Conservation (phyloP, 2,329 filamentous ascomycete species). For the Calonectria multiphialidica region DNA sequence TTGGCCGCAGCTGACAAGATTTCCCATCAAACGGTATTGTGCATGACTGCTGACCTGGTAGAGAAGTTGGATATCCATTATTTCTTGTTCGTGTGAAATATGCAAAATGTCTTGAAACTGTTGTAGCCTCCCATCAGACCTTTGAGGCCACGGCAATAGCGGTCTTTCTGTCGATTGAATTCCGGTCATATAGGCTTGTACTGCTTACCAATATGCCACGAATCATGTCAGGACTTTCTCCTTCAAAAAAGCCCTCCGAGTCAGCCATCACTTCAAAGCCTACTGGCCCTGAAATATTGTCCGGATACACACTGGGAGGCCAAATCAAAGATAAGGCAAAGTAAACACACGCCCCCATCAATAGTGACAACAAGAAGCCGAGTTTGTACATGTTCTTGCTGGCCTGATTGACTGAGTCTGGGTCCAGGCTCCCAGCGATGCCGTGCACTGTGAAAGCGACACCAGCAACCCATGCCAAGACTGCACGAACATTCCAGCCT, state of each 20-base stretch:
- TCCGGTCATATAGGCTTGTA: neutral
- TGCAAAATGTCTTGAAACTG: too few species aligned
- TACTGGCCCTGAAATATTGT: neutral
- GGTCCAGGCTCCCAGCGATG: neutral
- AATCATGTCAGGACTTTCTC: neutral
- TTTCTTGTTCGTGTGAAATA: too few species aligned
- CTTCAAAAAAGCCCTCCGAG: neutral
- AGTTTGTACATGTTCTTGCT: slow-evolving; percentile 9
- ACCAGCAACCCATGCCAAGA: neutral
- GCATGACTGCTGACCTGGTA: too few species aligned
- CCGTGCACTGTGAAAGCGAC: neutral
- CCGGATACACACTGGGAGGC: neutral
- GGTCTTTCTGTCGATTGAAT: neutral
- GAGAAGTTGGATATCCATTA: too few species aligned
- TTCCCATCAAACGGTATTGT: too few species aligned
- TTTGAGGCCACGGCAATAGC: neutral
- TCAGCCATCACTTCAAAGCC: neutral
- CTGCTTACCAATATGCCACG: neutral
- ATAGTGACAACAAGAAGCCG: neutral
- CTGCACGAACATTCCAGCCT: neutral
- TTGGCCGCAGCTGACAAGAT: too few species aligned
- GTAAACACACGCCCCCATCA: neutral
- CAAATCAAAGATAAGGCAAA: neutral
- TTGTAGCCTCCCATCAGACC: neutral
- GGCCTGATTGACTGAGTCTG: neutral